A percentile compares a stretch with the other conserved stretches of the same genome.
Evolutionary conservation across 495 filamentous ascomycete genomes (phyloP).

Genomic region (Daldinia vernicosa): DNA sequence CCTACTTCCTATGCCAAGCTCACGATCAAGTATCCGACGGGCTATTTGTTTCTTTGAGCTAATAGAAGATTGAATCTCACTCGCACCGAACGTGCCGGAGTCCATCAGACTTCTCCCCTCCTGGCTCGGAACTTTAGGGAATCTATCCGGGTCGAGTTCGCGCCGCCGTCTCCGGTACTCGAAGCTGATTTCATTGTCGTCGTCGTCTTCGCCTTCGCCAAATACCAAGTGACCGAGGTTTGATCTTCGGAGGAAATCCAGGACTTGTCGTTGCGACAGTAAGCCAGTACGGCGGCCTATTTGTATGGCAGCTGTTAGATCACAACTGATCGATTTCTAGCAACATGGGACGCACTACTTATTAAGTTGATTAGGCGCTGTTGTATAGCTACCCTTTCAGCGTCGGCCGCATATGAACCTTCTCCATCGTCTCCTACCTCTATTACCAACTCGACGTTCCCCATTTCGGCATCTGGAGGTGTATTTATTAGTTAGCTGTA

Average conservation of each 20-base stretch:
- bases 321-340: neutral
- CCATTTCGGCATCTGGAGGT: constrained; percentile 42
- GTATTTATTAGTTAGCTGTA: neutral
- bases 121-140: constrained; percentile 81
- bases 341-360: constrained; percentile 35
- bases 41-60: constrained; percentile 70
- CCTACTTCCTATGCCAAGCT: constrained; percentile 70
- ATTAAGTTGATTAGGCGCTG: constrained; percentile 46
- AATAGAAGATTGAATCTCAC: constrained; percentile 60
- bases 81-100: constrained; percentile 77
- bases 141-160: constrained; percentile 55
- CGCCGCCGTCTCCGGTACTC: constrained; percentile 43
- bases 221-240: constrained; percentile 50
- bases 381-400: constrained; percentile 38
- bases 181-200: constrained; percentile 44
- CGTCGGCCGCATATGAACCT: constrained; percentile 19
- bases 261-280: constrained; percentile 56
- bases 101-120: constrained; percentile 79
- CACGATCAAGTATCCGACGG: constrained; percentile 76
- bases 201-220: constrained; percentile 55
- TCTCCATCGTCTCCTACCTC: constrained; percentile 41
- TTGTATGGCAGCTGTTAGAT: constrained; percentile 24
- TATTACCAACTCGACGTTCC: constrained; percentile 45
- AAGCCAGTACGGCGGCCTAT: constrained; percentile 43
- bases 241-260: constrained; percentile 59